Conservation (phyloP, 257 asterid species). For the Thymus mandschuricus region DNA sequence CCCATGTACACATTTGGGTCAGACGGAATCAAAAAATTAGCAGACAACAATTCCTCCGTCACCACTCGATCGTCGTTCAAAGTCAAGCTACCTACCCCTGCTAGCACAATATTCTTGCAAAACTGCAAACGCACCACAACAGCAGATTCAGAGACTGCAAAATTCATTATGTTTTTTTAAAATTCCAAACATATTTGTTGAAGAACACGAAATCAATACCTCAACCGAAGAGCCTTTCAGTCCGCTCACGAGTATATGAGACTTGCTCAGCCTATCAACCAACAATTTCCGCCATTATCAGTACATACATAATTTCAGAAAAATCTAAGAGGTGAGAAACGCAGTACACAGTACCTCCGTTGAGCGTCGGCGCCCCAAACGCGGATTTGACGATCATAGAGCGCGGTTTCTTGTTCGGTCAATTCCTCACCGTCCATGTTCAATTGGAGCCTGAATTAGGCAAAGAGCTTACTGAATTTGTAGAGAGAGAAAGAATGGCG, state of each 20-base stretch:
- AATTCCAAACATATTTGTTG: not conserved
- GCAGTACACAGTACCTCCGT: conserved; percentile 53
- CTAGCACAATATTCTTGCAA: conserved; percentile 95
- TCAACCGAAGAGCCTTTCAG: conserved; percentile 81
- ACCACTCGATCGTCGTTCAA: conserved; percentile 76
- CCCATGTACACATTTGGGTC: conserved; percentile 52
- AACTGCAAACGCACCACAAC: conserved; percentile 51
- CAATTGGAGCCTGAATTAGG: conserved; percentile 38
- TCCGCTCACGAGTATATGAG: conserved; percentile 86
- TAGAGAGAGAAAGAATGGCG: conserved; percentile 21
- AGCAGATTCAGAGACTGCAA: not conserved
- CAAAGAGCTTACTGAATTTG: not conserved
- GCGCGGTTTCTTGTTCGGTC: conserved; percentile 98
- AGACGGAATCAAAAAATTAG: conserved; percentile 76
- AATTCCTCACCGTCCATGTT: conserved; percentile 71
- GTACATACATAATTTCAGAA: not conserved
- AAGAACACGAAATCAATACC: conserved; percentile 47
- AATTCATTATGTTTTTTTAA: not conserved
- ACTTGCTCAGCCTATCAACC: conserved; percentile 75
- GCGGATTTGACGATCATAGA: conserved; percentile 99
- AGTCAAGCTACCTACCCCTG: conserved; percentile 97
- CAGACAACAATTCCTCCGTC: conserved; percentile 66
- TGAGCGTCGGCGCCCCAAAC: conserved; percentile 99
- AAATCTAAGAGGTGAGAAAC: not conserved
- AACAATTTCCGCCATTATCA: not conserved